Evolutionary conservation across 371 early-diverging fungal species (phyloP), one percentile per base, ranked within the genome.

Genomic region (Chytridiales sp.): DNA sequence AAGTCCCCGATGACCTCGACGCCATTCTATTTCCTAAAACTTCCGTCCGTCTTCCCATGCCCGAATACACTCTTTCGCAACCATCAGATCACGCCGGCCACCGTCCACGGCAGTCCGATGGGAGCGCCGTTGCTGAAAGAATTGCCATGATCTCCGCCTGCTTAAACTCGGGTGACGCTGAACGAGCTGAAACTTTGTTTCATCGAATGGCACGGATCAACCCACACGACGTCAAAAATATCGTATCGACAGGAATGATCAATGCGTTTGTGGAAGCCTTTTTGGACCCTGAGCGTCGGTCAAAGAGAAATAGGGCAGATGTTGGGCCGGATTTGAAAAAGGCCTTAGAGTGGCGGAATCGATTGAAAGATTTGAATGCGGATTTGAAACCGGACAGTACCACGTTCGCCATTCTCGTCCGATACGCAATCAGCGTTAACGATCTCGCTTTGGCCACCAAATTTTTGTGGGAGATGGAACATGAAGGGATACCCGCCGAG

Each of bases 261-360:
- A 95, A 97, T 67, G 72, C 86, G 27, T 90, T 95, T 41, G 68
- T 94, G 31, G 86, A 88, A 49, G 87, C 87, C 0, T 84, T 88
- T 58, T 71, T 92, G 38, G 79, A 75, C 21, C 70, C 74, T 4
- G 46, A 49, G 26, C 73, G 72, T 8, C 66, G 57, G 76, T 78
- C 26, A 72, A 73, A 21, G 75, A 24, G 27, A 58, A 42, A n/a
- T 17, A 29, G 35, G 2, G 31, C 30, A 24, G 34, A 5, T 36
- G 32, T 31, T 31, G n/a, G 5, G 38, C 34, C 51, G 1, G 24
- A 61, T 38, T 27, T 57, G 5, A 52, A 43, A 24, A 65, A 68
- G 40, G 92, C 91, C 9, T 63, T 88, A 27, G 69, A 81, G 39
- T 95, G 94, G 93, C 89, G 84, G 54, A 57, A 38, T 2, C 42